Evolutionary conservation across 2,329 filamentous ascomycete genomes (phyloP).

Genomic region (Polytolypa hystricis): DNA sequence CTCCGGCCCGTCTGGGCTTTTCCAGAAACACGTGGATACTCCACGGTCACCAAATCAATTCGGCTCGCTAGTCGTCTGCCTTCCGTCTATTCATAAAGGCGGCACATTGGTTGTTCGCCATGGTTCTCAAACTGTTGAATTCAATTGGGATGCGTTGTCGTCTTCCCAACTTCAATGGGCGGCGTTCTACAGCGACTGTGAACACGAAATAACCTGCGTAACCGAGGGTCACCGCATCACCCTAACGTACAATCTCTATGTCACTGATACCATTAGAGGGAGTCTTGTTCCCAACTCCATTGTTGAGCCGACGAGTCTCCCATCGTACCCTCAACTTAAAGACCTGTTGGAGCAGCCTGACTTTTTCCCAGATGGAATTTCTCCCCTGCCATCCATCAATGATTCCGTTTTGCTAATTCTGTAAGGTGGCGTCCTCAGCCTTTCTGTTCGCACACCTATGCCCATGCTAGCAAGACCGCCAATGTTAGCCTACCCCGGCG

Average conservation of each 20-base stretch:
- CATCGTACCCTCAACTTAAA: not conserved
- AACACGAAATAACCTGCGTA: slow-evolving; percentile 35
- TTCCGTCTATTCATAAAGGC: slow-evolving; percentile 29
- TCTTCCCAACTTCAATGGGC: slow-evolving; percentile 23
- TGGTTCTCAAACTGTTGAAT: slow-evolving; percentile 16
- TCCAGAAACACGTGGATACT: slow-evolving; percentile 44
- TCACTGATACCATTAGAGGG: not conserved
- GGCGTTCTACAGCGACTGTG: slow-evolving; percentile 29
- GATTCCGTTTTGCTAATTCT: not conserved
- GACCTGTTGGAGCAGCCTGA: not conserved
- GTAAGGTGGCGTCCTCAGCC: not conserved
- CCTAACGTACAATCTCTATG: slow-evolving; percentile 49
- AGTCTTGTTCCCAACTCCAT: not conserved
- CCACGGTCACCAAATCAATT: slow-evolving; percentile 40
- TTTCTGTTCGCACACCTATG: not conserved
- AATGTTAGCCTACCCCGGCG: not conserved
- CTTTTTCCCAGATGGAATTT: not conserved
- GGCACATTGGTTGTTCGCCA: slow-evolving; percentile 25
- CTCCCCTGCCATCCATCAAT: not conserved
- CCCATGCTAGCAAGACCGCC: not conserved
- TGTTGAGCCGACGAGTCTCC: not conserved
- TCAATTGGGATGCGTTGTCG: slow-evolving; percentile 19
- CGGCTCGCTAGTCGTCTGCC: slow-evolving; percentile 44
- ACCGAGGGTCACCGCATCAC: slow-evolving; percentile 44
- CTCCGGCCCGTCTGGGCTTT: slow-evolving; percentile 39